Percentiles rank a stretch among this genome's conserved stretches.
Evolutionary conservation across 148 eudicot genomes (phyloP).

Genomic region (Limonium bicolor): DNA sequence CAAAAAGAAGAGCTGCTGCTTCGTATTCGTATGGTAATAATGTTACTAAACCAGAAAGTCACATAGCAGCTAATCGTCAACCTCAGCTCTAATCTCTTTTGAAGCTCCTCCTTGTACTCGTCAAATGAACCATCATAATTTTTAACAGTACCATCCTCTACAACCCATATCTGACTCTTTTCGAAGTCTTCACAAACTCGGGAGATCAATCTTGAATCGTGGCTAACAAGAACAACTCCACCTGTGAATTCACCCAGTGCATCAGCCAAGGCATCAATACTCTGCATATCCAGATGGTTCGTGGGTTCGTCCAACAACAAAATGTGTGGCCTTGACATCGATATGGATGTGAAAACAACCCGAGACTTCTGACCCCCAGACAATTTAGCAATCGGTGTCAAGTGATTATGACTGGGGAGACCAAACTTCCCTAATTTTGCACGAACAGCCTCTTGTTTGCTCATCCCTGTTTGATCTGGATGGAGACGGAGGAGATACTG

Average conservation of each 20-base stretch:
- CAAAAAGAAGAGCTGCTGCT: too few species aligned
- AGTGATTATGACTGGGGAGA: conserved; percentile 57
- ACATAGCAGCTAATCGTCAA: too few species aligned
- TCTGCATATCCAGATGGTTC: conserved; percentile 68
- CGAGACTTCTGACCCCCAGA: conserved; percentile 63
- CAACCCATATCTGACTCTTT: conserved; percentile 50
- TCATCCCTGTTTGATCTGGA: conserved; percentile 63
- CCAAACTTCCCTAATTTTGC: conserved; percentile 73
- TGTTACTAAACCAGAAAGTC: too few species aligned
- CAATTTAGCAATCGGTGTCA: conserved; percentile 48
- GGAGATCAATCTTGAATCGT: conserved; percentile 52
- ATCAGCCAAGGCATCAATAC: conserved; percentile 64
- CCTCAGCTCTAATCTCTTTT: conserved; percentile 50
- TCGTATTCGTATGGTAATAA: too few species aligned
- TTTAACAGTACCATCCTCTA: conserved; percentile 42
- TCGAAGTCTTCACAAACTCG: conserved; percentile 56
- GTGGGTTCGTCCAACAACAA: conserved; percentile 50
- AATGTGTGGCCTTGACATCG: conserved; percentile 68
- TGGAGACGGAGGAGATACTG: conserved; percentile 59
- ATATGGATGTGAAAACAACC: conserved; percentile 63
- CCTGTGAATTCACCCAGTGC: conserved; percentile 57
- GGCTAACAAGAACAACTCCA: conserved; percentile 59
- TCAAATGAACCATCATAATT: conserved; percentile 31
- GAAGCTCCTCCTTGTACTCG: conserved; percentile 55
- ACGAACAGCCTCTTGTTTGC: conserved; percentile 67